Evolutionary conservation across 805 yeast genomes (phyloP).

Genomic region (Candida insectorum): DNA sequence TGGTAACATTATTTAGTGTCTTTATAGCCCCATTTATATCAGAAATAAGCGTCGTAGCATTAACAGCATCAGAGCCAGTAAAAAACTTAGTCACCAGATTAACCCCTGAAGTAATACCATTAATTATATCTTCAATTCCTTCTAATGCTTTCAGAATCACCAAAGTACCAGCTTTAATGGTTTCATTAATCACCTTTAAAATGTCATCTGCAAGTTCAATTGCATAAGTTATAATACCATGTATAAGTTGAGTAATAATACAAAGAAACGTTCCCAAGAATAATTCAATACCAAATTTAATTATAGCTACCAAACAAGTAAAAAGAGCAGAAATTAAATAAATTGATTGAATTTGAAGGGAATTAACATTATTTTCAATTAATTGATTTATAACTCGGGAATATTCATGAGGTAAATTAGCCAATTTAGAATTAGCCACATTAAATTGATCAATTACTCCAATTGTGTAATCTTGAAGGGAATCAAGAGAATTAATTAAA

Average conservation of each 20-base stretch:
- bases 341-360: conserved; percentile 6
- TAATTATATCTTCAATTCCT: conserved; percentile 4
- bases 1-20: conserved; percentile 52
- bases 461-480: conserved; percentile 1
- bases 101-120: conserved; percentile 6
- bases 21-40: conserved; percentile 58
- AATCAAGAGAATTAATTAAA: conserved; percentile 12
- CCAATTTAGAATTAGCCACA: background rate
- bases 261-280: conserved; percentile 87
- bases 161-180: conserved; percentile 40
- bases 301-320: conserved; percentile 40
- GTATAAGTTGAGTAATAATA: conserved; percentile 67
- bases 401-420: conserved; percentile 7
- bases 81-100: conserved; percentile 41
- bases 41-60: conserved; percentile 30
- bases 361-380: conserved; percentile 4
- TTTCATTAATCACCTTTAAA: conserved; percentile 52
- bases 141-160: conserved; percentile 9
- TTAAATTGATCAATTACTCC: conserved; percentile 6
- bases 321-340: conserved; percentile 5
- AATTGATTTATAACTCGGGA: conserved; percentile 6
- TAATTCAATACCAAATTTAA: conserved; percentile 65
- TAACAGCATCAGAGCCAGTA: conserved; percentile 26
- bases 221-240: conserved; percentile 70
- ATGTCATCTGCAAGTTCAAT: conserved; percentile 69